Conservation (phyloP, 306 rosid genomes). For the Psophocarpus tetragonolobus region DNA sequence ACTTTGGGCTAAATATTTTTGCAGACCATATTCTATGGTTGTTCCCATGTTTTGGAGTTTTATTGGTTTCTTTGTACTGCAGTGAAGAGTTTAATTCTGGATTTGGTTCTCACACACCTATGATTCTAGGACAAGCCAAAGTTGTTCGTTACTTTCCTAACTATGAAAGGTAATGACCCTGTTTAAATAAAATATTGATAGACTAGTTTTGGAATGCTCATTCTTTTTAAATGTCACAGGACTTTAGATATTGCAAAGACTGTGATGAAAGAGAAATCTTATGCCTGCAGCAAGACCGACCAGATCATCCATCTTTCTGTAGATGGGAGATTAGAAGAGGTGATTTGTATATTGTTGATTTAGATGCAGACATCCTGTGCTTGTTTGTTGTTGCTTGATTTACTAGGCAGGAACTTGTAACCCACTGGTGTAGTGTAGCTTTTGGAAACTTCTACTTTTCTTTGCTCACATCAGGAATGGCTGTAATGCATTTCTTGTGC, state of each 20-base stretch:
- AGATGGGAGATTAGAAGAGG: constrained; percentile 75
- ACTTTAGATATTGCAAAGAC: constrained; percentile 78
- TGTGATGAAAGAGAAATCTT: constrained; percentile 63
- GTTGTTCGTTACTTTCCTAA: constrained; percentile 86
- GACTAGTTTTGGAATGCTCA: constrained; percentile 29
- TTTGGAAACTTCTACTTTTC: constrained; percentile 5
- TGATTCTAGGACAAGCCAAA: constrained; percentile 96
- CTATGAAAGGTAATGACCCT: constrained; percentile 67
- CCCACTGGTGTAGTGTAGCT: background rate
- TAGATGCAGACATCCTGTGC: constrained; percentile 24
- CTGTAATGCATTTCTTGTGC: no score
- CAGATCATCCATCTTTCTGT: constrained; percentile 64
- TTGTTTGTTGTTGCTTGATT: constrained; percentile 19
- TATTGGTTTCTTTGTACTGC: constrained; percentile 40
- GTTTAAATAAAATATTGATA: background rate
- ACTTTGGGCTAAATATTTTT: constrained; percentile 14
- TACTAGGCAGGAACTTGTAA: constrained; percentile 20
- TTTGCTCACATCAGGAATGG: background rate
- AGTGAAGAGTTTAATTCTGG: constrained; percentile 89
- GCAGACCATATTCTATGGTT: constrained; percentile 12
- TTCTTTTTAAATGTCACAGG: constrained; percentile 54
- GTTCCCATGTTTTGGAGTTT: constrained; percentile 29
- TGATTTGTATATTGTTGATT: constrained; percentile 43
- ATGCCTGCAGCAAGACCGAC: constrained; percentile 69
- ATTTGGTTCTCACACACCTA: constrained; percentile 94